Conservation (phyloP, 225 moss, liverwort and hornwort species). For the Asterella californica region DNA sequence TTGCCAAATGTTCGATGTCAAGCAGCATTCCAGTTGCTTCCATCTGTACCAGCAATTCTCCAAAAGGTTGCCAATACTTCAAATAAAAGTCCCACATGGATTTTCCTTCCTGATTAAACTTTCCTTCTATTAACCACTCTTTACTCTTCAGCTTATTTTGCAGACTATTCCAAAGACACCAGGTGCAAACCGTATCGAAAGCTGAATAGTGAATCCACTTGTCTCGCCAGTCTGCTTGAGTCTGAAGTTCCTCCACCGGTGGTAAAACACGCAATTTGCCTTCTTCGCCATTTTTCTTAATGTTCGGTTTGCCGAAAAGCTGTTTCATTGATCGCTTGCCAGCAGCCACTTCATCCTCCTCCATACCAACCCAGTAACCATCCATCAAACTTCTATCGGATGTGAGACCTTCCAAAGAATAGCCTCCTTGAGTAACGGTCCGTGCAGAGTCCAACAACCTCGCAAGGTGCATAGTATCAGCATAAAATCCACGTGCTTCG, state of each 20-base stretch:
- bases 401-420: constrained; percentile 89
- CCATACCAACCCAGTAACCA: constrained; percentile 43
- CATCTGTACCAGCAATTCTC: constrained; percentile 89
- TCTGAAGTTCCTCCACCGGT: constrained; percentile 89
- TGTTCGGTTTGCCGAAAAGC: constrained; percentile 84
- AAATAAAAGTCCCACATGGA: constrained; percentile 83
- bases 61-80: constrained; percentile 84
- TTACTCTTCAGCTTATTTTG: constrained; percentile 52
- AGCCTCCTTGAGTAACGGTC: constrained; percentile 74
- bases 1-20: constrained; percentile 76
- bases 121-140: constrained; percentile 59
- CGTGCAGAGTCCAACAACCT: constrained; percentile 83
- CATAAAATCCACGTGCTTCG: constrained; percentile 71
- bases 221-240: constrained; percentile 69
- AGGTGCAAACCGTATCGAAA: constrained; percentile 95
- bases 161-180: constrained; percentile 87
- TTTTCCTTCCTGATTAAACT: constrained; percentile 39
- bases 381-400: constrained; percentile 82
- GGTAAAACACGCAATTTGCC: constrained; percentile 87
- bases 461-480: constrained; percentile 98
- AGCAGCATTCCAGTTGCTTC: constrained; percentile 96
- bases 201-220: constrained; percentile 97
- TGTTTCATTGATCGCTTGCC: constrained; percentile 98
- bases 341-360: constrained; percentile 37
- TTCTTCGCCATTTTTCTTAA: constrained; percentile 83